A percentile compares a stretch with the other conserved stretches of the same genome.
These are phyloP conservation scores for Trypanosoma avium DNA, from an alignment of 208 protist genomes.

Conservation along the genomic window DNA sequence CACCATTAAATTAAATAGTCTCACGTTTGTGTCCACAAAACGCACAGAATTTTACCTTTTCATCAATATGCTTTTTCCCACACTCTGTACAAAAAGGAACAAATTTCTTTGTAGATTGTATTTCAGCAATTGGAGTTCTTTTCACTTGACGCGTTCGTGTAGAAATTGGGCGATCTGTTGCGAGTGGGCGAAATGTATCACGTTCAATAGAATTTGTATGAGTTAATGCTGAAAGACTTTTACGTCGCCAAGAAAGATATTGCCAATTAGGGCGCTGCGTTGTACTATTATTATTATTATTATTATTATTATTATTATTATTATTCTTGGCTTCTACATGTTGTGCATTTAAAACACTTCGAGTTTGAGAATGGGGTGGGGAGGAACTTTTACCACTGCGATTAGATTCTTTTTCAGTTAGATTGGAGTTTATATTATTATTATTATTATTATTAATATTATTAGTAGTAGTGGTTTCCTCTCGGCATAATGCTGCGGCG, in stretches of 20 bases:
- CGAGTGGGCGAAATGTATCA: constrained; percentile 16
- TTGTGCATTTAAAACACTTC: no score
- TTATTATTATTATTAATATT: no score
- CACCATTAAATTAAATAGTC: neutral
- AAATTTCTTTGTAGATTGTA: constrained; percentile 16
- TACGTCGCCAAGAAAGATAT: constrained; percentile 8
- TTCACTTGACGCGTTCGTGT: neutral
- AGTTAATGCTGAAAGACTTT: constrained; percentile 24
- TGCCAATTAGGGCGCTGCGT: constrained; percentile 1
- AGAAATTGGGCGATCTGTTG: constrained; percentile 13
- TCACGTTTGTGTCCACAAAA: constrained; percentile 76
- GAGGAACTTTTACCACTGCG: constrained; percentile 4
- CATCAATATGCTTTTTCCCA: constrained; percentile 64
- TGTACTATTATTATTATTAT: no score
- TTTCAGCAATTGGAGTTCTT: neutral
- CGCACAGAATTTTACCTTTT: constrained; percentile 79
- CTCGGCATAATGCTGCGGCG: neutral
- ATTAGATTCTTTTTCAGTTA: constrained; percentile 9
- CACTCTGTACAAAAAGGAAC: constrained; percentile 54
- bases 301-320: no score
- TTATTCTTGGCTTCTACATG: no score
- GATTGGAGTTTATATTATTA: no score
- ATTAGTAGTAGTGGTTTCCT: no score
- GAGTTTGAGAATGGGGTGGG: neutral
- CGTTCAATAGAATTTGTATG: constrained; percentile 1